Evolutionary conservation across 257 asterid species (phyloP).

Genomic region (Scutellaria galericulata): DNA sequence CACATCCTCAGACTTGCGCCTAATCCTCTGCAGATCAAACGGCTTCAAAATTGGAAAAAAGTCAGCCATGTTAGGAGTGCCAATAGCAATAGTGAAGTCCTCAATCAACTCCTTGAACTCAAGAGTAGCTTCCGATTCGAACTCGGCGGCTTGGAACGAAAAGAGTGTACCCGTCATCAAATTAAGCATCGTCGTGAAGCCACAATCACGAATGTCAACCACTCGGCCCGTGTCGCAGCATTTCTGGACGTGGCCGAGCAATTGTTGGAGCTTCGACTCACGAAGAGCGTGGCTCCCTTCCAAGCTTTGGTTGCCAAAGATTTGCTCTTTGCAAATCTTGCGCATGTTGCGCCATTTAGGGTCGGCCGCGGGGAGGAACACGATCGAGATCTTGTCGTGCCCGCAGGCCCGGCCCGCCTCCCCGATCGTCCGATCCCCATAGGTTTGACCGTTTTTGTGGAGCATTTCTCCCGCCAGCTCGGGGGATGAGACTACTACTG

Average conservation of each 20-base stretch:
- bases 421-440: background rate
- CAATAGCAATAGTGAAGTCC: background rate
- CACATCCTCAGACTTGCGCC: background rate
- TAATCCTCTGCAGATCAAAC: background rate
- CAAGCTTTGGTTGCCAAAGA: background rate
- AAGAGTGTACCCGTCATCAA: background rate
- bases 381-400: background rate
- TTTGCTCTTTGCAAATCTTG: background rate
- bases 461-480: background rate
- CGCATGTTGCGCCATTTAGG: background rate
- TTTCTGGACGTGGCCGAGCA: too few relatives aligned
- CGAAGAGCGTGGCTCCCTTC: too few relatives aligned
- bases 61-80: background rate
- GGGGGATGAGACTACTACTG: background rate
- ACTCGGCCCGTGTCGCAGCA: too few relatives aligned
- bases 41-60: background rate
- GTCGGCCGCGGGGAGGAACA: background rate
- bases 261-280: too few relatives aligned
- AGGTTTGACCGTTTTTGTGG: background rate
- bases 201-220: too few relatives aligned
- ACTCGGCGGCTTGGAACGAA: background rate
- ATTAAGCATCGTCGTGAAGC: background rate
- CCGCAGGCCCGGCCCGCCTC: background rate
- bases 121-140: background rate
- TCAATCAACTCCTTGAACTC: background rate